phyloP scores from a whole-genome alignment of 2,329 filamentous ascomycete genomes.

The Cadophora sp. region DNA sequence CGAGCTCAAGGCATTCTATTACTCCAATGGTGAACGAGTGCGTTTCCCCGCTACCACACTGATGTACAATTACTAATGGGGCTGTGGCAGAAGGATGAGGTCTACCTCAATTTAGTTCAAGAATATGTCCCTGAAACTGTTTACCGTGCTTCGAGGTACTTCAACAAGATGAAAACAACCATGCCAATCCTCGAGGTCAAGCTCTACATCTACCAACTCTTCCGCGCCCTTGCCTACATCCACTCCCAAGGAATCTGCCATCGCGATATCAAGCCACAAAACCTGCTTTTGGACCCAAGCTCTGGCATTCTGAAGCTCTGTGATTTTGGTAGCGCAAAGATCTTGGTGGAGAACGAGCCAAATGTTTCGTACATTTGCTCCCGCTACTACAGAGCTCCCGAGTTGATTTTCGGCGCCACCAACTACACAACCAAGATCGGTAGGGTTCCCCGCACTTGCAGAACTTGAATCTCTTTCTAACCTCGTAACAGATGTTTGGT shows the following conservation, averaged over 20 bases:
- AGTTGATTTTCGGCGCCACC: slow-evolving; percentile 97
- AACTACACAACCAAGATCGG: slow-evolving; percentile 99
- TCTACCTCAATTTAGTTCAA: slow-evolving; percentile 97
- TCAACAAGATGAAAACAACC: slow-evolving; percentile 99
- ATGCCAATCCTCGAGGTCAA: slow-evolving; percentile 99
- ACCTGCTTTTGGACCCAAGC: slow-evolving; percentile 88
- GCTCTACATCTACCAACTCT: slow-evolving; percentile 99
- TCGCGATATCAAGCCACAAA: slow-evolving; percentile 98
- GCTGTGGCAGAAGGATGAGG: slow-evolving; percentile 84
- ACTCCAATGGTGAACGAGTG: slow-evolving; percentile 98
- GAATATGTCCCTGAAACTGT: slow-evolving; percentile 99
- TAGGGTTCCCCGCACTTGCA: slow-evolving; percentile 55
- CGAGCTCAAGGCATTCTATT: slow-evolving; percentile 98
- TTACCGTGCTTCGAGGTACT: slow-evolving; percentile 96
- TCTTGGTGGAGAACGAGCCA: slow-evolving; percentile 96
- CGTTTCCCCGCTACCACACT: slow-evolving; percentile 48
- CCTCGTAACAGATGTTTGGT: slow-evolving; percentile 84
- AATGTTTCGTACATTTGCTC: slow-evolving; percentile 99
- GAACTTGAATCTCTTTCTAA: slow-evolving; percentile 29
- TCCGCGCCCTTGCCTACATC: slow-evolving; percentile 97
- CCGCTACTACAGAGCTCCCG: slow-evolving; percentile 95
- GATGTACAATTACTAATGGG: slow-evolving; percentile 27
- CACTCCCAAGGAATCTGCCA: slow-evolving; percentile 99
- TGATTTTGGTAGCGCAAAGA: slow-evolving; percentile 99
- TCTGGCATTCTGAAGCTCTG: slow-evolving; percentile 95